Conservation (phyloP, 352 stramenopile species). For the Peronospora destructor region DNA sequence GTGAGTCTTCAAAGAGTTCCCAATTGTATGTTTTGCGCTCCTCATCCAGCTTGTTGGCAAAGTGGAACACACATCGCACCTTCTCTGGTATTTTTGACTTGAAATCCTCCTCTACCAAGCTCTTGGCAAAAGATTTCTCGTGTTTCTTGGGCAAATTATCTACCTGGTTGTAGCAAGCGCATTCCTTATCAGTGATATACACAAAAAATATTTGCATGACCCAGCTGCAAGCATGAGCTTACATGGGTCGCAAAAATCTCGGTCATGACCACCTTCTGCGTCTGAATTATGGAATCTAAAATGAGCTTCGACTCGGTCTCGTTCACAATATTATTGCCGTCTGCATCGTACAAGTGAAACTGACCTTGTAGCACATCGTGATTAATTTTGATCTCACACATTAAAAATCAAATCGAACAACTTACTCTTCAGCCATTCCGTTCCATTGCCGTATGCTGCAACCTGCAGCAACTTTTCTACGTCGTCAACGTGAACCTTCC, state of each 20-base stretch:
- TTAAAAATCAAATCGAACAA: neutral
- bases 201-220: neutral
- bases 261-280: conserved; percentile 45
- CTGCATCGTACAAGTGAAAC: conserved; percentile 52
- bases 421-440: conserved; percentile 43
- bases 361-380: conserved; percentile 31
- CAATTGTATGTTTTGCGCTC: conserved; percentile 46
- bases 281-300: conserved; percentile 52
- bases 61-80: conserved; percentile 67
- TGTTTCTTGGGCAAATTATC: conserved; percentile 57
- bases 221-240: conserved; percentile 3
- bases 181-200: conserved; percentile 4
- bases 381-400: conserved; percentile 9
- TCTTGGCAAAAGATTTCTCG: conserved; percentile 43
- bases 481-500: conserved; percentile 37
- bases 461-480: conserved; percentile 39
- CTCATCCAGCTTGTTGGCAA: conserved; percentile 54
- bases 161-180: conserved; percentile 26
- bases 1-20: conserved; percentile 55
- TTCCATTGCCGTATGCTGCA: conserved; percentile 29
- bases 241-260: conserved; percentile 66
- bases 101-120: conserved; percentile 52
- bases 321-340: conserved; percentile 46
- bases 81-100: conserved; percentile 72
- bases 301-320: conserved; percentile 50